Conservation (phyloP, 495 filamentous ascomycete species). For the Talaromyces ruber region DNA sequence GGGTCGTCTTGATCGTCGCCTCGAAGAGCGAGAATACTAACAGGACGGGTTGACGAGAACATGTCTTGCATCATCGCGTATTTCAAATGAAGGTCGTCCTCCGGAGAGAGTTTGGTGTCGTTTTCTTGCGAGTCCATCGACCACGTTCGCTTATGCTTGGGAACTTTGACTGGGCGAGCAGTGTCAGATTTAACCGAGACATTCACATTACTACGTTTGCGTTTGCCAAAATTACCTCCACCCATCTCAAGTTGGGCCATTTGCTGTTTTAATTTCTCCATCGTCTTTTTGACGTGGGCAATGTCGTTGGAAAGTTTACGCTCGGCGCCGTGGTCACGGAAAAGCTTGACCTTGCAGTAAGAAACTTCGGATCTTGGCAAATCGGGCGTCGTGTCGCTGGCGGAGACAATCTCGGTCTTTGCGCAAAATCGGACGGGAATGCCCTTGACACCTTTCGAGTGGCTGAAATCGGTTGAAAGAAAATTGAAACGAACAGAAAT, state of each 20-base stretch:
- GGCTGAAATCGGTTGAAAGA: conserved; percentile 94
- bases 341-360: conserved; percentile 94
- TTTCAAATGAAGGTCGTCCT: conserved; percentile 86
- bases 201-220: conserved; percentile 60
- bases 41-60: conserved; percentile 84
- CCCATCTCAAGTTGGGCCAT: conserved; percentile 82
- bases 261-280: conserved; percentile 89
- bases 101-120: conserved; percentile 53
- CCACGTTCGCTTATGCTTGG: conserved; percentile 91
- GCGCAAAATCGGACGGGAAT: conserved; percentile 87
- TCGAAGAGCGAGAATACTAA: conserved; percentile 75
- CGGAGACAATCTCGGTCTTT: conserved; percentile 62
- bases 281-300: conserved; percentile 86
- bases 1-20: conserved; percentile 84
- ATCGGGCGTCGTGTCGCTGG: conserved; percentile 30
- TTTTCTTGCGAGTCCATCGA: conserved; percentile 87
- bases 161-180: conserved; percentile 59
- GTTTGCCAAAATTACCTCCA: conserved; percentile 79
- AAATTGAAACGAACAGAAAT: conserved; percentile 95
- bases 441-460: conserved; percentile 96
- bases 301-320: conserved; percentile 91
- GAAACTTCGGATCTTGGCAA: conserved; percentile 59
- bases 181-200: conserved; percentile 35
- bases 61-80: conserved; percentile 82
- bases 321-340: conserved; percentile 93